Base-by-base conservation (phyloP, 176 grass and related monocot genomes). In the Zea luxurians region DNA sequence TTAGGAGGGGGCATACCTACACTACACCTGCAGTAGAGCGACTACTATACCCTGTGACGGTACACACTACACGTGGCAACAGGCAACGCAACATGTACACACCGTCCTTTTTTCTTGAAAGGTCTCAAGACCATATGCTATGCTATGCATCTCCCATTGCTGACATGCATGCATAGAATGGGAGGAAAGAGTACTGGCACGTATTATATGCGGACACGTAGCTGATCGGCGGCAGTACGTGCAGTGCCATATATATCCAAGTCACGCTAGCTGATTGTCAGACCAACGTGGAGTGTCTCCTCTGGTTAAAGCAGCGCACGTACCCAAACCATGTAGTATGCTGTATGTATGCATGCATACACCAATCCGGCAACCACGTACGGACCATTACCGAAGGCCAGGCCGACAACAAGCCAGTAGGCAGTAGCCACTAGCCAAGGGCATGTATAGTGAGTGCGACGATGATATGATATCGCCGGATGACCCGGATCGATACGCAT, bases 221-320 rank as follows among this genome's bases (percentile, higher is more conserved):
- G 80, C 3, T 4, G 49, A 47, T 21, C 61, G 46, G 44, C n/a
- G n/a, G 10, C 9, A 2, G 46, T 2, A 2, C 4, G 4, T 7
- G 34, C 55, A 27, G 27, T 27, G 27, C 27, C 27, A 27, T 27
- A 27, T 27, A 27, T 12, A 37, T 73, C 46, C 38, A 35, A 72
- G 37, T 52, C 35, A 54, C 45, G 57, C 65, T 27, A 27, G 27
- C 27, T 27, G 27, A 4, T 78, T 3, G 55, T 54, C 47, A 74
- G 18, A 15, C 1, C 66, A 71, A 68, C 64, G 62, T 76, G 50
- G 21, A 21, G 61, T 69, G 64, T 83, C 81, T n/a, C 70, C 48
- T 54, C 48, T 63, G 0, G 21, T 1, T 48, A 17, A 37, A 37
- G 21, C 42, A 48, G 42, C 42, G 7, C 58, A n/a, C 44, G 68